phyloP scores from a whole-genome alignment of 345 rosid genomes.

The Eucalyptus tenuipes region DNA sequence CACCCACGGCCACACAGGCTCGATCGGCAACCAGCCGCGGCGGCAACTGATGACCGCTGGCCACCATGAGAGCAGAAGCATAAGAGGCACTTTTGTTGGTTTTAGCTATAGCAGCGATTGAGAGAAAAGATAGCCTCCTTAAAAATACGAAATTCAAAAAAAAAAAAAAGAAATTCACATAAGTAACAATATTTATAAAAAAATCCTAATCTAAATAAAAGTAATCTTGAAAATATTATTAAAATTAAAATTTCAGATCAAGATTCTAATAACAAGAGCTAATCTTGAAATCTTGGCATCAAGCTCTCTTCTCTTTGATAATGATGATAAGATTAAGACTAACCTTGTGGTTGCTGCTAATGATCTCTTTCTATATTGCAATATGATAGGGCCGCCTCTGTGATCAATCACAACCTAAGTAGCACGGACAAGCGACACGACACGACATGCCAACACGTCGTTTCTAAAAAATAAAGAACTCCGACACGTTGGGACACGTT shows the following conservation, averaged over 20 bases:
- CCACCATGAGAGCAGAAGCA: not conserved
- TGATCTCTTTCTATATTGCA: not conserved
- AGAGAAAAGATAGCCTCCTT: not conserved
- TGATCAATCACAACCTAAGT: not conserved
- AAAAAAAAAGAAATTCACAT: not conserved
- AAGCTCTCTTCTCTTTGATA: not conserved
- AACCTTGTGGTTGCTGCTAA: accelerated
- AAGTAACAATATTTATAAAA: not conserved
- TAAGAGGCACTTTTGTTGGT: not conserved
- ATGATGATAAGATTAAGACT: not conserved
- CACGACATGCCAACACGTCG: accelerated
- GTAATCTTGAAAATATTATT: not conserved
- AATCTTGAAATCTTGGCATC: not conserved
- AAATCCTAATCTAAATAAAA: not conserved
- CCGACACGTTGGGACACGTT: accelerated
- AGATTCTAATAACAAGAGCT: not conserved
- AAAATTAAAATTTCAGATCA: not conserved
- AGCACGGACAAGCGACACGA: accelerated
- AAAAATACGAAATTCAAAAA: not conserved
- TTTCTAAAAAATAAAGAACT: accelerated
- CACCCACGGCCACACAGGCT: not conserved
- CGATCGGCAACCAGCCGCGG: accelerated
- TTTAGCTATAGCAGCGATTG: not conserved
- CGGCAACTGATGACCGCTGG: accelerated
- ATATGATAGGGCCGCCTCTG: accelerated